phyloP scores from a whole-genome alignment of 1,284 basidiomycete species.

The Taiwanofungus camphoratus region DNA sequence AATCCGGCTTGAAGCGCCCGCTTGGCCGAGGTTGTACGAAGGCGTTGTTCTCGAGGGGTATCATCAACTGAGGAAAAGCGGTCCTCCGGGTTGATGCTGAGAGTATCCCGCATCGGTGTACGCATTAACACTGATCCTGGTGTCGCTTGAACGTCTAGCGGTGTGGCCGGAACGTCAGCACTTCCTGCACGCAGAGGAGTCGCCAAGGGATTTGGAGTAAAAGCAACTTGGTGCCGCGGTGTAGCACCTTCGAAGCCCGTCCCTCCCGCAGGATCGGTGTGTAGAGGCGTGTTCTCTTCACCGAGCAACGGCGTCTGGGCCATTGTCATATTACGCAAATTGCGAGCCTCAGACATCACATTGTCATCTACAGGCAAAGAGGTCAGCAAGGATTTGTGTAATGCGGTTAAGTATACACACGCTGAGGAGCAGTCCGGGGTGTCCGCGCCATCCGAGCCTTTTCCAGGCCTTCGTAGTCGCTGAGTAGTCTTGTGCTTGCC shows the following conservation, averaged over 20 bases:
- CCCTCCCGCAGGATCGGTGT: conserved; percentile 62
- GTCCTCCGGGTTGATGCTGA: conserved; percentile 80
- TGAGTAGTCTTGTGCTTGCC: conserved; percentile 82
- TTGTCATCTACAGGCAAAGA: conserved; percentile 69
- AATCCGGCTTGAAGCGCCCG: conserved; percentile 80
- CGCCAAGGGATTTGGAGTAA: conserved; percentile 93
- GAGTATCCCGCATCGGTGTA: conserved; percentile 87
- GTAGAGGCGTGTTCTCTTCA: conserved; percentile 93
- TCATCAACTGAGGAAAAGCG: conserved; percentile 48
- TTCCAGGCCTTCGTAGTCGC: conserved; percentile 89
- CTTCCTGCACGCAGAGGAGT: conserved; percentile 63
- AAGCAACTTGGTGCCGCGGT: conserved; percentile 80
- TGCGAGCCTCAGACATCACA: conserved; percentile 91
- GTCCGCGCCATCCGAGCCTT: conserved; percentile 88
- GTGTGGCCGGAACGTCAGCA: conserved; percentile 55
- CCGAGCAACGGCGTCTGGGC: conserved; percentile 94
- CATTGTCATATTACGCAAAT: conserved; percentile 88
- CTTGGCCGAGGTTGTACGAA: conserved; percentile 59
- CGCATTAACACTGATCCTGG: conserved; percentile 74
- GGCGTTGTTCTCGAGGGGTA: conserved; percentile 73
- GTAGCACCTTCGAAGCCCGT: conserved; percentile 92
- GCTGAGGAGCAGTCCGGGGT: conserved; percentile 85
- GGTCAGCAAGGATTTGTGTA: conserved; percentile 4
- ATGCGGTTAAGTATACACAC: conserved; percentile 46
- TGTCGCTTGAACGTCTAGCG: conserved; percentile 41